These are phyloP conservation scores for Cordyceps cicadae DNA, from an alignment of 2,329 filamentous ascomycete genomes.

Conservation along the genomic window DNA sequence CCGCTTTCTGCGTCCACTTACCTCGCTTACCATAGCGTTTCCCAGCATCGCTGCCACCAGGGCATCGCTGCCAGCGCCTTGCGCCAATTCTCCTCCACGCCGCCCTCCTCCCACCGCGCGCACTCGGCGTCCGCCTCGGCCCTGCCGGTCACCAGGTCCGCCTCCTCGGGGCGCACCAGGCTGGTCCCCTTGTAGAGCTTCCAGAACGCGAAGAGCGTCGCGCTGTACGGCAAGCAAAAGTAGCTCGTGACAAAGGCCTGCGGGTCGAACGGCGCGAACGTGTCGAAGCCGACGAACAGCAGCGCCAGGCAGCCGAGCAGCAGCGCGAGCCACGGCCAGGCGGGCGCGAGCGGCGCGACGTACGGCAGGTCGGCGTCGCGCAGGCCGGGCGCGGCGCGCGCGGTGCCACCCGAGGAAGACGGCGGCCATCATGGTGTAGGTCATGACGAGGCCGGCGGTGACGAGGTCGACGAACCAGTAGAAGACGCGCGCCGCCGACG, in stretches of 20 bases:
- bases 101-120: slow-evolving; percentile 35
- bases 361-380: slow-evolving; percentile 35
- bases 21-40: slow-evolving; percentile 29
- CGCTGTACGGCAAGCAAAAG: slow-evolving; percentile 44
- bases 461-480: slow-evolving; percentile 48
- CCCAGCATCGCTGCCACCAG: slow-evolving; percentile 28
- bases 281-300: slow-evolving; percentile 48
- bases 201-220: slow-evolving; percentile 54
- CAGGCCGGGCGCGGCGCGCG: slow-evolving; percentile 41
- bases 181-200: slow-evolving; percentile 58
- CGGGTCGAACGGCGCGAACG: slow-evolving; percentile 42
- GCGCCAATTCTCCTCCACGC: slow-evolving; percentile 37
- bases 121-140: slow-evolving; percentile 55
- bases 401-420: slow-evolving; percentile 38
- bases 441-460: slow-evolving; percentile 48
- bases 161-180: slow-evolving; percentile 44
- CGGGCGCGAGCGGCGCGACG: background rate
- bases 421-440: slow-evolving; percentile 38
- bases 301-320: slow-evolving; percentile 40
- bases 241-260: slow-evolving; percentile 45
- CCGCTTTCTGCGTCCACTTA: background rate
- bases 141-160: slow-evolving; percentile 55
- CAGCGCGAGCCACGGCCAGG: slow-evolving; percentile 18
- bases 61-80: too few species aligned
- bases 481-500: slow-evolving; percentile 34